Evolutionary conservation across 2,329 filamentous ascomycete species (phyloP), one percentile per base, ranked within the genome.

Genomic region (Helminthosporium solani): DNA sequence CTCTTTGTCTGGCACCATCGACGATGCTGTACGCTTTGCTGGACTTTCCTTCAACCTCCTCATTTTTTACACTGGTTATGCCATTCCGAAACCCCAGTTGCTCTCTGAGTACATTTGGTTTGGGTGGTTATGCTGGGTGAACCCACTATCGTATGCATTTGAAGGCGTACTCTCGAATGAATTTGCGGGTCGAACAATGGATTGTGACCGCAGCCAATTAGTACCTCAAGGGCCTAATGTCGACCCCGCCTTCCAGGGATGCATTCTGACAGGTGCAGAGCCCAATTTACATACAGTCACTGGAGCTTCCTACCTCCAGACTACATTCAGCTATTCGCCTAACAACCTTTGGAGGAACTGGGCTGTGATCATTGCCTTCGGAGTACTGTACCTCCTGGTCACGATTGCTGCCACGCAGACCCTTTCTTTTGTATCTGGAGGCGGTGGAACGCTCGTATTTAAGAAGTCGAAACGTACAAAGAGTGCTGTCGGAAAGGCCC

Each of bases 291-390:
- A 72, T 1, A 71, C 63, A 2, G 77, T 87, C 11, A 58, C 74
- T 25, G 84, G 84, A 27, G 63, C 73, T 2, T 69, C 70, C 18
- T 87, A 86, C 56, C 61, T 86, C 2, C 55, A 71, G 8, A 73
- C 74, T 0, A 75, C 75, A 7, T 86, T 80, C 65, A 71, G 77
- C 35, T 85, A 84, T 57, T 75, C 76, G 0, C 72, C 81, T 15
- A 71, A 69, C 20, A 75, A 86, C 57, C 67, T 86, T 0, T 86
- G 84, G 75, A 82, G 88, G 3, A 90, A 92, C 64, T 90, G 88
- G 59, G 88, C 86, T 25, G 84, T 91, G 3, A 70, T 94, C 1
- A 83, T 91, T 55, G 88, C 85, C 0, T 94, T 89, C 54, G 80
- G 83, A 1, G 75, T 88, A 1, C 77, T 90, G 4, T 95, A 92